These are phyloP conservation scores for Boechera stricta DNA, from an alignment of 345 rosid genomes.

Conservation along the genomic window DNA sequence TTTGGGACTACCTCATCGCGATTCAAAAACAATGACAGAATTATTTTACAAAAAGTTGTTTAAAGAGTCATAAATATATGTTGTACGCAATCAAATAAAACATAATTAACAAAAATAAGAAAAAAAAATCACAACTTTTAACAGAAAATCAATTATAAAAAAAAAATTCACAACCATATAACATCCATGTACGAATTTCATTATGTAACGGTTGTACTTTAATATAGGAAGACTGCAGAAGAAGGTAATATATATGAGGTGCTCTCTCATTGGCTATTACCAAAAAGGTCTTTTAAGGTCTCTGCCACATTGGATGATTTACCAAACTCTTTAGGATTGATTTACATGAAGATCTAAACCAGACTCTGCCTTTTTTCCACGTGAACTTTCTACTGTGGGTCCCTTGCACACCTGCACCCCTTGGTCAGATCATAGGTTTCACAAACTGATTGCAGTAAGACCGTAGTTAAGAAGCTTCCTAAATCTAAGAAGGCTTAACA, in stretches of 20 bases:
- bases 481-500: background rate
- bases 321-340: background rate
- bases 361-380: constrained; percentile 12
- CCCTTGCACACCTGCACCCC: background rate
- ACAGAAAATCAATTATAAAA: no score
- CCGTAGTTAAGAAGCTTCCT: background rate
- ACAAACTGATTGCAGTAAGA: background rate
- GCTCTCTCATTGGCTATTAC: constrained; percentile 11
- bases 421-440: background rate
- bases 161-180: background rate
- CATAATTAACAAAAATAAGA: background rate
- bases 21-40: no score
- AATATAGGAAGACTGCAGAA: background rate
- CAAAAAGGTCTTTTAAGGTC: constrained; percentile 12
- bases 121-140: background rate
- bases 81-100: background rate
- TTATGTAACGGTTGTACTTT: background rate
- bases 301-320: constrained; percentile 19
- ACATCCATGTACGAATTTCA: background rate
- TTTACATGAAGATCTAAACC: constrained; percentile 11
- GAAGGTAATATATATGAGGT: background rate
- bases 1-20: no score
- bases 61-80: background rate
- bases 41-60: no score
- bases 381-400: constrained; percentile 26